Conservation (phyloP, 176 grass and related monocot species). For the Cocos nucifera region DNA sequence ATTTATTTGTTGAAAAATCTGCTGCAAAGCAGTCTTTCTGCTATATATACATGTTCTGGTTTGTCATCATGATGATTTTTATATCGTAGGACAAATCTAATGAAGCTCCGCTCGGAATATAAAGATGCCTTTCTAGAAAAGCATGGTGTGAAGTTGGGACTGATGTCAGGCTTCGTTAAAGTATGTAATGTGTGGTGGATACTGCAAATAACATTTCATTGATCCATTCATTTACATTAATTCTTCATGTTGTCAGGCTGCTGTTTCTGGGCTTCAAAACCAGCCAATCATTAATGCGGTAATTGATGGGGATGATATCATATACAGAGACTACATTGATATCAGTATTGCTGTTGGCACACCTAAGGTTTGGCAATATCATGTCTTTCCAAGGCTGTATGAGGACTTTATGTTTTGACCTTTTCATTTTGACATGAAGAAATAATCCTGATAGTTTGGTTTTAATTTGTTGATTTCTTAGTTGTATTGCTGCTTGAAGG, state of each 20-base stretch:
- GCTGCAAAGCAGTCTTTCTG: too few relatives aligned
- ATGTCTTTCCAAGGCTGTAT: not conserved
- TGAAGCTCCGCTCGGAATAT: constrained; percentile 94
- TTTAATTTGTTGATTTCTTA: too few relatives aligned
- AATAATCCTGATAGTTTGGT: too few relatives aligned
- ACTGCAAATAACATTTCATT: not conserved
- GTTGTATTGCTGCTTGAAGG: too few relatives aligned
- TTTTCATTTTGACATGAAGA: too few relatives aligned
- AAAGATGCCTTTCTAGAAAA: constrained; percentile 89
- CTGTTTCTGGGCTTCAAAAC: constrained; percentile 83
- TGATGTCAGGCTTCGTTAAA: constrained; percentile 98
- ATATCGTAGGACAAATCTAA: constrained; percentile 79
- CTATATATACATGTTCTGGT: too few relatives aligned
- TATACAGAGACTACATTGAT: constrained; percentile 87
- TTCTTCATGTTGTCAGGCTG: constrained; percentile 31
- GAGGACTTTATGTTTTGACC: too few relatives aligned
- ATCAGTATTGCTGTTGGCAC: constrained; percentile 95
- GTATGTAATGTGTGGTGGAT: constrained; percentile 20
- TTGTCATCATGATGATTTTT: too few relatives aligned
- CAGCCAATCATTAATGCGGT: constrained; percentile 94
- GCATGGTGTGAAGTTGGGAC: constrained; percentile 89
- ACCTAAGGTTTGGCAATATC: constrained; percentile 44
- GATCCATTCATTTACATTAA: too few relatives aligned
- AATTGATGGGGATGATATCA: constrained; percentile 92
- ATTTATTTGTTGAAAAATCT: too few relatives aligned